Evolutionary conservation across 495 filamentous ascomycete genomes (phyloP).

Genomic region (Pyrenopolyporus hunteri): DNA sequence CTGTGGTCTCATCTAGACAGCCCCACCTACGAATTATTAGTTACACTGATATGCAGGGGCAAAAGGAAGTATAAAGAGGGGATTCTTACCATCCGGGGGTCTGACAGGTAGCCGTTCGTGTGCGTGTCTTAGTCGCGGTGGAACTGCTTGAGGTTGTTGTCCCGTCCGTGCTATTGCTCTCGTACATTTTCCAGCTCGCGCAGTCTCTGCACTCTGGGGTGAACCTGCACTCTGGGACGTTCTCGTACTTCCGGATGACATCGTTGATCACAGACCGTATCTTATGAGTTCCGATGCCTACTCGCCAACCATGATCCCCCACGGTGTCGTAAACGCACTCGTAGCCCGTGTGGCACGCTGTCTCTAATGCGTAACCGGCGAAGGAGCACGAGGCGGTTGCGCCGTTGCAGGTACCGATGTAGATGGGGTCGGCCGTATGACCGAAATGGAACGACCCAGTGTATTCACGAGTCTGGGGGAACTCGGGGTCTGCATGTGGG

Average conservation of each 20-base stretch:
- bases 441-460: constrained; percentile 93
- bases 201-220: constrained; percentile 87
- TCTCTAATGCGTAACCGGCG: constrained; percentile 93
- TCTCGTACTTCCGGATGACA: constrained; percentile 81
- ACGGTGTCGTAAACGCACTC: constrained; percentile 94
- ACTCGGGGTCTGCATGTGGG: constrained; percentile 71
- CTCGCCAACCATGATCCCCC: constrained; percentile 85
- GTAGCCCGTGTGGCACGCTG: constrained; percentile 83
- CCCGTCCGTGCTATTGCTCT: constrained; percentile 81
- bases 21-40: constrained; percentile 57
- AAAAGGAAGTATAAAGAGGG: neutral
- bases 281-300: constrained; percentile 82
- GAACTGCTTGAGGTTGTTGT: constrained; percentile 65
- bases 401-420: constrained; percentile 91
- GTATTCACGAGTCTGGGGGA: constrained; percentile 70
- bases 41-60: neutral
- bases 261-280: constrained; percentile 84
- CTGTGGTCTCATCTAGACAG: constrained; percentile 66
- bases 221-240: constrained; percentile 71
- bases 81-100: constrained; percentile 73
- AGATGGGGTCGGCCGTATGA: constrained; percentile 94
- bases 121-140: constrained; percentile 64
- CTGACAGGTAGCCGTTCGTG: constrained; percentile 82
- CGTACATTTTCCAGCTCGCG: constrained; percentile 90
- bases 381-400: constrained; percentile 86